Percentiles rank a stretch among this genome's conserved stretches.
Evolutionary conservation across 371 early-diverging fungal genomes (phyloP).

Genomic region (Syncephalastrum contaminatum): DNA sequence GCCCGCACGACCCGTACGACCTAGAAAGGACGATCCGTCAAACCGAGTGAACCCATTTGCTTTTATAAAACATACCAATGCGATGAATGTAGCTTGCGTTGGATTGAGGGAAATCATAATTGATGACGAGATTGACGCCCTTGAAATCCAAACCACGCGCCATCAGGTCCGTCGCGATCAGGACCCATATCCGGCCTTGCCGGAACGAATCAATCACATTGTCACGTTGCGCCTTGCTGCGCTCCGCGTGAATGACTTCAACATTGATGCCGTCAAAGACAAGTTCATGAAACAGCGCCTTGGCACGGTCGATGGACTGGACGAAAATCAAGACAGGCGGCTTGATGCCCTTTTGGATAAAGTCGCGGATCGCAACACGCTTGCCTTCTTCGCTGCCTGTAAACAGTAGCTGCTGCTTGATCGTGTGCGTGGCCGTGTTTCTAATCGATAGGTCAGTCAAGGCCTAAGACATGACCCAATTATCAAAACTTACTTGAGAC

Average conservation of each 20-base stretch:
- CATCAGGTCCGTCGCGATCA: constrained; percentile 97
- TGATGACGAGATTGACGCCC: constrained; percentile 89
- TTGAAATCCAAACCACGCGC: constrained; percentile 96
- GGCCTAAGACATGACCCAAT: no score
- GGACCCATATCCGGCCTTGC: constrained; percentile 87
- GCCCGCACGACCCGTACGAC: constrained; percentile 92
- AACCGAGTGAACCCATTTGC: not conserved
- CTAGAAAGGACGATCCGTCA: constrained; percentile 8
- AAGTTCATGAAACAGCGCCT: constrained; percentile 91
- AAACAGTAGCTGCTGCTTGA: constrained; percentile 88
- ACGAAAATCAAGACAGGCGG: constrained; percentile 96
- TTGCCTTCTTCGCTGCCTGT: constrained; percentile 95
- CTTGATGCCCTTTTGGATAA: constrained; percentile 77
- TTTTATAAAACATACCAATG: constrained; percentile 53
- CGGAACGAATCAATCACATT: constrained; percentile 89
- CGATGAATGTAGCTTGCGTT: constrained; percentile 93
- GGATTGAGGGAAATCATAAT: constrained; percentile 96
- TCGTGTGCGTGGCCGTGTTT: constrained; percentile 91
- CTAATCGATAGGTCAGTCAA: no score
- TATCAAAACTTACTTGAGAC: constrained; percentile 79
- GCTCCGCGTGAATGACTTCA: constrained; percentile 93
- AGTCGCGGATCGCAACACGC: constrained; percentile 86
- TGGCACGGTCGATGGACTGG: constrained; percentile 95
- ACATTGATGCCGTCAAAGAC: constrained; percentile 97
- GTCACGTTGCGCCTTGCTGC: constrained; percentile 91